Base-by-base conservation (phyloP, 352 stramenopile genomes). In the Globisporangium barbulae region DNA sequence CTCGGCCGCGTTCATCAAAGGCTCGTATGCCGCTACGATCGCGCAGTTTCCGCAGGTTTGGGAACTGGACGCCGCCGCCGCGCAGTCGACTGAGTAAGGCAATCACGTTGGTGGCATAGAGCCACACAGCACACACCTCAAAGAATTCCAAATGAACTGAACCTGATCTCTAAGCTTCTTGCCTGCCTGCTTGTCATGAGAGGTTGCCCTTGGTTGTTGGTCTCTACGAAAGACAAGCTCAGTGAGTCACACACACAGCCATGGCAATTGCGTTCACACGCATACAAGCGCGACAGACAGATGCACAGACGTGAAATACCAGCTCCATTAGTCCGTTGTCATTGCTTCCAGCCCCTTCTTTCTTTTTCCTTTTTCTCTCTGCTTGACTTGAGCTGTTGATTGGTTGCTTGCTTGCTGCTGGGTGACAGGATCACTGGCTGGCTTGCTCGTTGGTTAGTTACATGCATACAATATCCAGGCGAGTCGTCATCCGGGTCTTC, bases 1-100 rank as follows among this genome's bases (percentile, higher is more conserved):
- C 30, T 85, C 75, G 42, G 80, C 70, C 3, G 70, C 76, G 15
- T 91, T 89, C 61, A 48, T 91, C 7, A 52, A 44, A 0, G 73
- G 72, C 10, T 59, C 65, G 15, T 83, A 79, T 64, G 69, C 73
- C 28, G 30, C 58, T 8, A 33, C 60, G 17, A 65, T 75, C 19
- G 8, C 53, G 19, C 31, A 76, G 53, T 81, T 84, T 57, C 73
- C 79, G 15, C 76, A 85, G 50, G 56, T 88, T 5, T 8, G 68
- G 3, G 61, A 61, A 25, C 22, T 62, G 7, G 53, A 61, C 4
- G 61, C 5, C n/a, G 41, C 15, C 4, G 15, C n/a, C 15, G 41
- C 17, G 4, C 4, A 47, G 41, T 21, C 15, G 41, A 47, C 33
- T 39, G 33, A 12, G 33, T n/a, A 44, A 19, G 37, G 12, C 37